Percentiles rank a stretch among this genome's conserved stretches.
Conservation (phyloP, 2,329 filamentous ascomycete genomes). For the Arthrinium phaeospermum region DNA sequence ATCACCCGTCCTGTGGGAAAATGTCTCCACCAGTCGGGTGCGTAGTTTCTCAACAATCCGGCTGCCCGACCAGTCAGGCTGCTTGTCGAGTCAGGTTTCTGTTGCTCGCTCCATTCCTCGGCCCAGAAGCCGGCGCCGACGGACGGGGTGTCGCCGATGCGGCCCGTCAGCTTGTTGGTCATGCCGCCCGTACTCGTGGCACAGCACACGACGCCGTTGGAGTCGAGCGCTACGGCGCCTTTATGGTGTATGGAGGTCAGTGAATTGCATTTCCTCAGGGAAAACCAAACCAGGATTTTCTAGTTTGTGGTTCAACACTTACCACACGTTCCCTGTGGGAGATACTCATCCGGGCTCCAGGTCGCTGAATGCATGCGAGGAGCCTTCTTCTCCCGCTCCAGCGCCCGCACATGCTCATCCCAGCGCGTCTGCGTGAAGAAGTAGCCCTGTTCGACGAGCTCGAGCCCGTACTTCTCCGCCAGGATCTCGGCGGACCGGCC, state of each 20-base stretch:
- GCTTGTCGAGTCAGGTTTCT: not conserved
- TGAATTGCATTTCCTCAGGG: not conserved
- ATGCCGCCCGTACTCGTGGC: slow-evolving; percentile 76
- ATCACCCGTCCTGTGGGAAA: slow-evolving; percentile 20
- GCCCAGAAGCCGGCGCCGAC: slow-evolving; percentile 90
- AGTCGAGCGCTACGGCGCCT: slow-evolving; percentile 78
- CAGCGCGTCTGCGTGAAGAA: slow-evolving; percentile 81
- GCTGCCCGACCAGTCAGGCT: not conserved
- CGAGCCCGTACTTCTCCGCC: slow-evolving; percentile 71
- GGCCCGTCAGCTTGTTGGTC: slow-evolving; percentile 86
- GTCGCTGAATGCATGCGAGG: slow-evolving; percentile 40
- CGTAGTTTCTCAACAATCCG: not conserved
- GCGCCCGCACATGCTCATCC: slow-evolving; percentile 74
- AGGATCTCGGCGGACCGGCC: slow-evolving; percentile 73
- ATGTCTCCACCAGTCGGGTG: not conserved
- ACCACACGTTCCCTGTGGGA: slow-evolving; percentile 82
- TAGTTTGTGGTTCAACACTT: not conserved
- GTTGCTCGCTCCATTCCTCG: slow-evolving; percentile 70
- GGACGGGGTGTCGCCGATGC: slow-evolving; percentile 85
- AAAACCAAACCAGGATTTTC: too few relatives aligned
- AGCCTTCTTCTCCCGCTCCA: slow-evolving; percentile 50
- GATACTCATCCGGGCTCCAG: slow-evolving; percentile 68
- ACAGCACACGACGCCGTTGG: slow-evolving; percentile 73
- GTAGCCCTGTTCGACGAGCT: slow-evolving; percentile 72
- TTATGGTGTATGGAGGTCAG: not conserved